Conservation (phyloP, 1,139 yeast species). For the Protomyces inouyei region DNA sequence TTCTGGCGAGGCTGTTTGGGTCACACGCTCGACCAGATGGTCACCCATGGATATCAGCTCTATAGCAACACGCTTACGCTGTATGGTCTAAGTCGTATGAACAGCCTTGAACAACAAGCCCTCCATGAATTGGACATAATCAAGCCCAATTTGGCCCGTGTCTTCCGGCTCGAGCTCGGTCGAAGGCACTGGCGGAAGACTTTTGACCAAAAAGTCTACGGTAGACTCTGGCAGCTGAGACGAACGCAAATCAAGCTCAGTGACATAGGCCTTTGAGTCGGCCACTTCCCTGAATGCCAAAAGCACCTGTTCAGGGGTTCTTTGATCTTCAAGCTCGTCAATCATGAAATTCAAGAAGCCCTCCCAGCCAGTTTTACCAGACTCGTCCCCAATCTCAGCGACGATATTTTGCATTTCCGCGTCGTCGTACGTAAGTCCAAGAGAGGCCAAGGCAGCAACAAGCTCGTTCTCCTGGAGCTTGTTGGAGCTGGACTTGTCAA, state of each 20-base stretch:
- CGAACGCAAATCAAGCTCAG: constrained; percentile 43
- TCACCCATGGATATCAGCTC: no score
- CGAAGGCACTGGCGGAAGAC: constrained; percentile 4
- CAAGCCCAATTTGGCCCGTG: constrained; percentile 36
- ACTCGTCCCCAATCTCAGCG: constrained; percentile 36
- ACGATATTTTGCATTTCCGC: constrained; percentile 43
- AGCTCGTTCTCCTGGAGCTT: constrained; percentile 39
- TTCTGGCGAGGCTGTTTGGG: no score
- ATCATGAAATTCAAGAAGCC: constrained; percentile 44
- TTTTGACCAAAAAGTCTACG: constrained; percentile 23
- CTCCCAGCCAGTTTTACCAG: constrained; percentile 39
- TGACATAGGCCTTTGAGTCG: constrained; percentile 42
- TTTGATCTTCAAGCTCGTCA: constrained; percentile 43
- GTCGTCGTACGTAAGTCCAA: constrained; percentile 42
- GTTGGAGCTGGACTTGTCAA: constrained; percentile 42
- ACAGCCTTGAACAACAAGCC: constrained; percentile 17
- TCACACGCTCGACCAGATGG: no score
- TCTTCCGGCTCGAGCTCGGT: constrained; percentile 10
- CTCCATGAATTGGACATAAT: constrained; percentile 39
- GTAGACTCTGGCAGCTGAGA: constrained; percentile 36
- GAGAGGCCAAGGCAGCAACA: constrained; percentile 43
- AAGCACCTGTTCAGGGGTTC: constrained; percentile 43
- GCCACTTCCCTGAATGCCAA: constrained; percentile 44
- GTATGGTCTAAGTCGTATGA: no score
- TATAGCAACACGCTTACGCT: no score